Evolutionary conservation across 805 yeast species (phyloP).

Genomic region (Candida andamanensis): DNA sequence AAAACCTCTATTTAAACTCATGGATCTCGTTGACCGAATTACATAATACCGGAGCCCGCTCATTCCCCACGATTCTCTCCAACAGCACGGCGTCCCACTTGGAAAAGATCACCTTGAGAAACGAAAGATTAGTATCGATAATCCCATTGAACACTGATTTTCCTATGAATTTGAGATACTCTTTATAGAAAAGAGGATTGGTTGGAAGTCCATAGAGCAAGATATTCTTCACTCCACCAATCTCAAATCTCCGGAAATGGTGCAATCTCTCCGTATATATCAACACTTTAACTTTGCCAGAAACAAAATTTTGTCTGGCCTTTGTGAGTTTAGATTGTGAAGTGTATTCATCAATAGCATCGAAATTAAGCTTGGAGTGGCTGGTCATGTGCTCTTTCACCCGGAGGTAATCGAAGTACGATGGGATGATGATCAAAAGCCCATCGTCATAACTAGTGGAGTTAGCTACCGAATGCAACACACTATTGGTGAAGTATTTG

Average conservation of each 20-base stretch:
- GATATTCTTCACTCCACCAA: constrained; percentile 78
- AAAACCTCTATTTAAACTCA: constrained; percentile 45
- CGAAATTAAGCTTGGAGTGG: constrained; percentile 56
- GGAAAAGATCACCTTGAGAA: constrained; percentile 59
- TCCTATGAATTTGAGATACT: constrained; percentile 66
- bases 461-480: constrained; percentile 67
- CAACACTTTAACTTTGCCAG: constrained; percentile 58
- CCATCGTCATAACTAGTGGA: constrained; percentile 66
- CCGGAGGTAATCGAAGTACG: constrained; percentile 80
- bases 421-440: constrained; percentile 73
- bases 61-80: constrained; percentile 80
- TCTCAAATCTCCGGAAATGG: constrained; percentile 79
- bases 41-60: constrained; percentile 62
- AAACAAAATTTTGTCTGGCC: constrained; percentile 63
- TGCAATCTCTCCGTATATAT: constrained; percentile 94
- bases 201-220: constrained; percentile 80
- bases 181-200: constrained; percentile 79
- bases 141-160: constrained; percentile 53
- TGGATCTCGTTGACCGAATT: constrained; percentile 68
- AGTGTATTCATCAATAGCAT: constrained; percentile 79
- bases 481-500: constrained; percentile 68
- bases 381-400: constrained; percentile 64
- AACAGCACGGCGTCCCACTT: constrained; percentile 75
- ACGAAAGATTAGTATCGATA: constrained; percentile 39
- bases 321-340: constrained; percentile 64